phyloP scores from a whole-genome alignment of 1,284 basidiomycete species.

The Pholiota adiposa region DNA sequence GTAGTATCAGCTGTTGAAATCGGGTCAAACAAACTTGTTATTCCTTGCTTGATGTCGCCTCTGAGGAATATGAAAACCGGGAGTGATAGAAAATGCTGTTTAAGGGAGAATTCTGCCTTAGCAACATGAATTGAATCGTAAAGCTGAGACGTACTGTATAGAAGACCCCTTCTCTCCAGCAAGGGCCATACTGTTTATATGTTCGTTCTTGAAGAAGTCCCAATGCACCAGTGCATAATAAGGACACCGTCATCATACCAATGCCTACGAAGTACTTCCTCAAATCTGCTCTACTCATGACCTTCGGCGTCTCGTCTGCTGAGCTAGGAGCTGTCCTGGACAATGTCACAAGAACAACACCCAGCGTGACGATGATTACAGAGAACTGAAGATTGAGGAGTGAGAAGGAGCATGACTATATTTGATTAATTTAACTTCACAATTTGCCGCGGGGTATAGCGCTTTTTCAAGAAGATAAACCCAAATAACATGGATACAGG shows the following conservation, averaged over 20 bases:
- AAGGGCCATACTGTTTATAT: constrained; percentile 71
- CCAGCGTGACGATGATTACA: constrained; percentile 73
- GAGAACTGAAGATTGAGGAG: constrained; percentile 47
- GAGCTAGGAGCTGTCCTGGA: constrained; percentile 55
- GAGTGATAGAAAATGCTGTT: constrained; percentile 71
- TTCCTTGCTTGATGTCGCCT: constrained; percentile 59
- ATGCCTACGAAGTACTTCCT: constrained; percentile 70
- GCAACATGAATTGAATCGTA: neutral
- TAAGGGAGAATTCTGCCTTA: neutral
- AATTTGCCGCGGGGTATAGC: constrained; percentile 67
- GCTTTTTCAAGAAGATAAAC: constrained; percentile 55
- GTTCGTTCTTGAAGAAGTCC: constrained; percentile 85
- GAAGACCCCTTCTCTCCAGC: constrained; percentile 89
- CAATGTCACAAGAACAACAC: constrained; percentile 79
- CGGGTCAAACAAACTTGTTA: constrained; percentile 44
- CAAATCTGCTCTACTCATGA: constrained; percentile 37
- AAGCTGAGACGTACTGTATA: constrained; percentile 60
- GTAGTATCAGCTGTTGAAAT: constrained; percentile 28
- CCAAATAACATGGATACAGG: constrained; percentile 75
- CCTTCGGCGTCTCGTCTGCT: constrained; percentile 25
- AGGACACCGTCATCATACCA: constrained; percentile 69
- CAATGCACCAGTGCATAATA: constrained; percentile 76
- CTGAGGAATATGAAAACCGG: constrained; percentile 75
- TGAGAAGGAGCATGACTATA: neutral
- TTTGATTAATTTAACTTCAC: constrained; percentile 39